A percentile compares a stretch with the other conserved stretches of the same genome.
Conservation (phyloP, 2,329 filamentous ascomycete species). For the Nemania sp. region DNA sequence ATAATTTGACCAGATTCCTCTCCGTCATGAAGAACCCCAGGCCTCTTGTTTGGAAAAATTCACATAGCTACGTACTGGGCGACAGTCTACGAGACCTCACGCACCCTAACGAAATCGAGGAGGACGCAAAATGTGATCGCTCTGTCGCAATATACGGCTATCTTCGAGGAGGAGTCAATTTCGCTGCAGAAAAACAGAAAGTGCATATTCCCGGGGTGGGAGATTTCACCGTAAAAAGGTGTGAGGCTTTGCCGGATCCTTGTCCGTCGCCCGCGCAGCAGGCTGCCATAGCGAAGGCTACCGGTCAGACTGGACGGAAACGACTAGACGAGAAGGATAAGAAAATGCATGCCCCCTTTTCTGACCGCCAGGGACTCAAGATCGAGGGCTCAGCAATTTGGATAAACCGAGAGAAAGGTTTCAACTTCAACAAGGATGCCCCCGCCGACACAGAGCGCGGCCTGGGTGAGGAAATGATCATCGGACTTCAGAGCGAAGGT, state of each 20-base stretch:
- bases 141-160: constrained; percentile 93
- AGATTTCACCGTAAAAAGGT: constrained; percentile 79
- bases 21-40: constrained; percentile 99
- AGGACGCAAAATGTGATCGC: constrained; percentile 86
- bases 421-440: constrained; percentile 72
- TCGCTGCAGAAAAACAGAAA: constrained; percentile 75
- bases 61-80: constrained; percentile 90
- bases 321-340: constrained; percentile 96
- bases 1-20: constrained; percentile 92
- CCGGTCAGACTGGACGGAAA: constrained; percentile 78
- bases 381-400: constrained; percentile 98
- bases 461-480: constrained; percentile 93
- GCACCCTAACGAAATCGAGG: constrained; percentile 87
- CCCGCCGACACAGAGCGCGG: constrained; percentile 75
- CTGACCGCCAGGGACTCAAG: constrained; percentile 91
- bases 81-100: constrained; percentile 96
- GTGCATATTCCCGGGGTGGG: constrained; percentile 93
- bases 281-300: constrained; percentile 80
- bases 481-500: constrained; percentile 83
- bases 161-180: constrained; percentile 91
- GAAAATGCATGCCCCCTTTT: constrained; percentile 95
- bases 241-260: constrained; percentile 89
- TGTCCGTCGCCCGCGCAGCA: constrained; percentile 94
- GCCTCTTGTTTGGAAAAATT: constrained; percentile 94
- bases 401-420: constrained; percentile 72